phyloP scores from a whole-genome alignment of 768 basidiomycete genomes.

The Termitomyces sp. region DNA sequence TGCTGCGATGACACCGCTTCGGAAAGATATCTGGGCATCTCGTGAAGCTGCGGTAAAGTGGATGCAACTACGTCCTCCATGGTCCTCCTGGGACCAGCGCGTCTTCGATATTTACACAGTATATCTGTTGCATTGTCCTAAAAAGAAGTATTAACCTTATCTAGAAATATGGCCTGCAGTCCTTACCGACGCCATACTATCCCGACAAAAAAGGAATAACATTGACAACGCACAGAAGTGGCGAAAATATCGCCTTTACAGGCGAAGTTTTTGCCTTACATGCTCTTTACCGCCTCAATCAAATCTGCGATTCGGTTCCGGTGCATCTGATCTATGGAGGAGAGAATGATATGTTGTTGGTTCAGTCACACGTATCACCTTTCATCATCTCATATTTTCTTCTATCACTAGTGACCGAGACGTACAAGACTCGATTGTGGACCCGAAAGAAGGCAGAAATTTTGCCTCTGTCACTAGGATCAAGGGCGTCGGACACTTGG shows the following conservation, averaged over 20 bases:
- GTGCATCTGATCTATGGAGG: constrained; percentile 25
- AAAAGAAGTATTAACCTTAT: neutral
- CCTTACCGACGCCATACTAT: constrained; percentile 22
- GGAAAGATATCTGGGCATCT: constrained; percentile 21
- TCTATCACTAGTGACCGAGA: constrained; percentile 15
- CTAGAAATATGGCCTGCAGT: constrained; percentile 22
- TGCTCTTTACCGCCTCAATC: constrained; percentile 21
- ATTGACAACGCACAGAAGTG: constrained; percentile 19
- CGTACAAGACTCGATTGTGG: constrained; percentile 20
- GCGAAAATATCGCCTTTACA: constrained; percentile 22
- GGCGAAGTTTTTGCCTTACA: constrained; percentile 17
- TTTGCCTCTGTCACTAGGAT: constrained; percentile 22
- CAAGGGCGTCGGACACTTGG: constrained; percentile 25
- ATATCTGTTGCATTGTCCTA: neutral
- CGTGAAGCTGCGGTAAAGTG: constrained; percentile 18
- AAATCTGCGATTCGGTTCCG: constrained; percentile 20
- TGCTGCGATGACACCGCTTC: constrained; percentile 17
- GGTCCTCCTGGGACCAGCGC: constrained; percentile 20
- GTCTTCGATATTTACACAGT: constrained; percentile 22
- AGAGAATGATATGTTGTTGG: constrained; percentile 26
- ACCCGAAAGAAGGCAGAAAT: constrained; percentile 18
- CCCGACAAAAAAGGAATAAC: constrained; percentile 21
- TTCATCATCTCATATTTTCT: neutral
- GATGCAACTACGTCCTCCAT: constrained; percentile 19
- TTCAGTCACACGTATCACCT: neutral